Percentiles rank a stretch among this genome's conserved stretches.
Conservation (phyloP, 2,329 filamentous ascomycete species). For the Pyrenophora teres region DNA sequence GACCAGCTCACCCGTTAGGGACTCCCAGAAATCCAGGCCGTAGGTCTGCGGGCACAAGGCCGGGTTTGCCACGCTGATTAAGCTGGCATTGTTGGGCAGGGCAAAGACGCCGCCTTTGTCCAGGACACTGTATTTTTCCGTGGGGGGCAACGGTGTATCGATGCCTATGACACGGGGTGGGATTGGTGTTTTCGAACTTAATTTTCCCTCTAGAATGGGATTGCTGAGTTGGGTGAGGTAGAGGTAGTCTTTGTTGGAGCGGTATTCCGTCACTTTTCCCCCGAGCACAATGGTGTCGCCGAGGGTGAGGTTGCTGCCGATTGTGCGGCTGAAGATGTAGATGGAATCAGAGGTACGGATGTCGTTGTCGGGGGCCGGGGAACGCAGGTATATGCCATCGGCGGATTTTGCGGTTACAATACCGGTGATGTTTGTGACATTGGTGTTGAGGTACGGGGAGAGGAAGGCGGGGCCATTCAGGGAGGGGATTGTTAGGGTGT, state of each 20-base stretch:
- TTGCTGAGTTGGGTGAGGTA: constrained; percentile 67
- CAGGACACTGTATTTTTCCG: constrained; percentile 63
- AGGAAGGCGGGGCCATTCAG: constrained; percentile 71
- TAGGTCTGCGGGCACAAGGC: constrained; percentile 64
- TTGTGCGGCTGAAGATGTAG: constrained; percentile 64
- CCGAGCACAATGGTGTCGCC: constrained; percentile 67
- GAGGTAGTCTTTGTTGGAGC: constrained; percentile 61
- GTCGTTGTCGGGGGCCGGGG: constrained; percentile 61
- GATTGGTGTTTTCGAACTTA: constrained; percentile 61
- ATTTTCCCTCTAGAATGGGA: constrained; percentile 59
- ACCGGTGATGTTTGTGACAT: constrained; percentile 64
- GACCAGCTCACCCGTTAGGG: constrained; percentile 68
- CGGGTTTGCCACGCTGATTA: constrained; percentile 65
- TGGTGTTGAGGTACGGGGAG: constrained; percentile 63
- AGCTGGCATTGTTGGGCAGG: constrained; percentile 65
- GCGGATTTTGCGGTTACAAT: constrained; percentile 67
- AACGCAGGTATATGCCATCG: constrained; percentile 68
- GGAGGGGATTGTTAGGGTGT: constrained; percentile 53
- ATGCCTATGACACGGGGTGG: constrained; percentile 65
- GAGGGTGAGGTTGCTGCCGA: constrained; percentile 53
- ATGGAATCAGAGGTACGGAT: constrained; percentile 66
- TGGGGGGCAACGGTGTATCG: constrained; percentile 63
- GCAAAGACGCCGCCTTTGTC: constrained; percentile 69
- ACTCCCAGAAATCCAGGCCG: constrained; percentile 77
- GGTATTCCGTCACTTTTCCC: constrained; percentile 64